These are phyloP conservation scores for Curvularia hawaiiensis DNA, from an alignment of 2,329 filamentous ascomycete species.

Conservation along the genomic window DNA sequence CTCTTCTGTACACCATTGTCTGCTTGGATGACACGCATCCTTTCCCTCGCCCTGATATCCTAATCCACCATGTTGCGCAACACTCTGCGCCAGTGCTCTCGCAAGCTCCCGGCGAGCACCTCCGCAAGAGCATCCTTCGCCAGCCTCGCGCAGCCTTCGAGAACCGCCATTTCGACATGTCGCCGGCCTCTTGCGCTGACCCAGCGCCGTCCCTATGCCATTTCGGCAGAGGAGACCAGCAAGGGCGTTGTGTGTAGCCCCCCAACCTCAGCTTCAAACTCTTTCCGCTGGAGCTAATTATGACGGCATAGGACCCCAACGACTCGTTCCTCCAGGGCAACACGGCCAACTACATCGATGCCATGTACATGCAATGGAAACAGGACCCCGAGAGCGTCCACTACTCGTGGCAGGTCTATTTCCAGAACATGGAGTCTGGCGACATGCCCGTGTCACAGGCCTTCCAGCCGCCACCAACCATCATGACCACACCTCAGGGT, in stretches of 20 bases:
- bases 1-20: conserved; percentile 27
- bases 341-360: conserved; percentile 98
- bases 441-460: conserved; percentile 98
- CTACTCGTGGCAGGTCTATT: conserved; percentile 98
- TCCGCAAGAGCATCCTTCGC: conserved; percentile 52
- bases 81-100: conserved; percentile 68
- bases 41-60: conserved; percentile 21
- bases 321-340: conserved; percentile 97
- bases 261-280: conserved; percentile 16
- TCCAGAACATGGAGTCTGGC: conserved; percentile 98
- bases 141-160: conserved; percentile 46
- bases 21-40: conserved; percentile 41
- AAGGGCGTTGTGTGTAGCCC: conserved; percentile 63
- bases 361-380: conserved; percentile 99
- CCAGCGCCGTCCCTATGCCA: conserved; percentile 63
- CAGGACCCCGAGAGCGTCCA: conserved; percentile 91
- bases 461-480: conserved; percentile 92
- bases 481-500: conserved; percentile 81
- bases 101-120: conserved; percentile 63
- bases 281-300: conserved; percentile 34
- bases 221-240: conserved; percentile 62
- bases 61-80: conserved; percentile 71
- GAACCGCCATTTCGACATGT: conserved; percentile 53
- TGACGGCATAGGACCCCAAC: conserved; percentile 70
- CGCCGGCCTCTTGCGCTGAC: conserved; percentile 53